A percentile compares a stretch with the other conserved stretches of the same genome.
Conservation (phyloP, 208 protist species). For the Sergeia podlipaevii region DNA sequence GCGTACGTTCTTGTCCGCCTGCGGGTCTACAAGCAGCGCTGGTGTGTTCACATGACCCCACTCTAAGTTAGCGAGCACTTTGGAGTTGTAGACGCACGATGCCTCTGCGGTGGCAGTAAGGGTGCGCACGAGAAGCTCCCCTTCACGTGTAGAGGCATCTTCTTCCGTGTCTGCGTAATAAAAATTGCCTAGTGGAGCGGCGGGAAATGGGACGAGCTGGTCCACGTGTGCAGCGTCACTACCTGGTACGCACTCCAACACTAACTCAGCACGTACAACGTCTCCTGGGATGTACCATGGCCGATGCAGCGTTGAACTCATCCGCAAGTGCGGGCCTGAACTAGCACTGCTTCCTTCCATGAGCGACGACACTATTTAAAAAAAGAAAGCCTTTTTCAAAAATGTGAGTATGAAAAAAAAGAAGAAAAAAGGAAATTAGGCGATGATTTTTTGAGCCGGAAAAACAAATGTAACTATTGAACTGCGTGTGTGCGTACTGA, state of each 20-base stretch:
- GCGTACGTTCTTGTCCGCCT: too few relatives aligned
- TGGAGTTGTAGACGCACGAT: background rate
- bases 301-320: slow-evolving; percentile 33
- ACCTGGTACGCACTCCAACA: slow-evolving; percentile 29
- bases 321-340: background rate
- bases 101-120: slow-evolving; percentile 15
- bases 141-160: slow-evolving; percentile 12
- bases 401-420: background rate
- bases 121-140: slow-evolving; percentile 21
- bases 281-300: slow-evolving; percentile 68
- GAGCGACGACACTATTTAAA: background rate
- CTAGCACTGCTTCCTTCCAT: background rate
- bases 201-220: slow-evolving; percentile 12
- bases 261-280: slow-evolving; percentile 33
- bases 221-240: slow-evolving; percentile 2
- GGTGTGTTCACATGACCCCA: too few relatives aligned
- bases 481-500: too few relatives aligned
- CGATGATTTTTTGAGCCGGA: too few relatives aligned
- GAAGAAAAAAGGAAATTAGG: background rate
- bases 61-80: background rate
- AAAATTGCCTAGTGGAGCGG: slow-evolving; percentile 20
- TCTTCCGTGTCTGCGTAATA: slow-evolving; percentile 23
- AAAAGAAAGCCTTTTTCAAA: slow-evolving; percentile 11
- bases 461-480: too few relatives aligned
- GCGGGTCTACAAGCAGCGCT: too few relatives aligned